Conservation (phyloP, 2,329 filamentous ascomycete species). For the Pseudogymnoascus pannorum region DNA sequence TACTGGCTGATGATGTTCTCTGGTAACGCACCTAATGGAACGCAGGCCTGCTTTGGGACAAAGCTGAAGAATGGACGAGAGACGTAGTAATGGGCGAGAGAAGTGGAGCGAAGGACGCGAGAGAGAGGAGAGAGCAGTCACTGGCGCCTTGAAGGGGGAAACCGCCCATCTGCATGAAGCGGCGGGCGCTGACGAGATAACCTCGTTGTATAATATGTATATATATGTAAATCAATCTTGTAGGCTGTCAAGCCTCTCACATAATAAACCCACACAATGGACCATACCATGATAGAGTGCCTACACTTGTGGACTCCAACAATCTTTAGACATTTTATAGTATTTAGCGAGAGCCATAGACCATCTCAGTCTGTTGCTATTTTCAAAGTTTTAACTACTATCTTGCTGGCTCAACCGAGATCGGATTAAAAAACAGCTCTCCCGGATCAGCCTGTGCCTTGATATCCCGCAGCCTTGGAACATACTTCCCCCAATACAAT, state of each 20-base stretch:
- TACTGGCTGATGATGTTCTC: neutral
- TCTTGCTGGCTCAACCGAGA: neutral
- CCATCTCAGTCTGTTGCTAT: neutral
- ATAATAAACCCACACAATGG: neutral
- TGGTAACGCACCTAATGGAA: neutral
- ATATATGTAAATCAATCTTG: neutral
- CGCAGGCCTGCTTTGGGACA: neutral
- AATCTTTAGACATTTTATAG: neutral
- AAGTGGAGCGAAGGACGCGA: neutral
- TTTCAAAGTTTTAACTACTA: neutral
- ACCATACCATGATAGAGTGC: neutral
- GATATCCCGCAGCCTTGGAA: neutral
- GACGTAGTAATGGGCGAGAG: neutral
- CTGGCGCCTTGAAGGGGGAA: neutral
- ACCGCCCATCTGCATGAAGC: neutral
- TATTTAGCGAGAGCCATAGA: neutral
- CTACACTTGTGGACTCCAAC: neutral
- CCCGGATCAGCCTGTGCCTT: neutral
- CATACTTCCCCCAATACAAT: neutral
- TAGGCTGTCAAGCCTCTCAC: neutral
- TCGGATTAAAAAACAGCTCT: neutral
- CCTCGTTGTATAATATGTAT: neutral
- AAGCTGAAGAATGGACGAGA: neutral
- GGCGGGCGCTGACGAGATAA: neutral
- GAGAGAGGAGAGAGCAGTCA: neutral